Percentiles rank a stretch among this genome's conserved stretches.
These are phyloP conservation scores for Avicennia marina DNA, from an alignment of 257 asterid genomes.

Conservation along the genomic window DNA sequence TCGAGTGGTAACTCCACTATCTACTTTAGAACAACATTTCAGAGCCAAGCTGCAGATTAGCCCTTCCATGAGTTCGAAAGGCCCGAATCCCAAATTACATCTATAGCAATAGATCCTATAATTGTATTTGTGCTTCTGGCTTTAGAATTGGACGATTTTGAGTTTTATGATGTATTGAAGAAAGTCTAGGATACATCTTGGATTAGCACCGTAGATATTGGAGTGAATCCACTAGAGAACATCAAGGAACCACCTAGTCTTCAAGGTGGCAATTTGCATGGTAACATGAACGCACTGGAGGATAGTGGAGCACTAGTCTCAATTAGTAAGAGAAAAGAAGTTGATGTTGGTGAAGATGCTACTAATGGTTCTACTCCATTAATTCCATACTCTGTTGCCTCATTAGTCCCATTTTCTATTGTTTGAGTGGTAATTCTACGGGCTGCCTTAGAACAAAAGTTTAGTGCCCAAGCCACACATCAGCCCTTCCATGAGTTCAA, in stretches of 20 bases:
- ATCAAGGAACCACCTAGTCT: constrained; percentile 9
- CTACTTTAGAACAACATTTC: too few relatives aligned
- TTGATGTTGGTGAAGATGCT: constrained; percentile 3
- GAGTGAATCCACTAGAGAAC: neutral
- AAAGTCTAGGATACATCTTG: constrained; percentile 16
- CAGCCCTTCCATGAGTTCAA: constrained; percentile 28
- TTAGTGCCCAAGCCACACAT: constrained; percentile 3
- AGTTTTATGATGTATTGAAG: constrained; percentile 29
- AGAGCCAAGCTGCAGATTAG: too few relatives aligned
- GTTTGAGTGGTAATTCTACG: neutral
- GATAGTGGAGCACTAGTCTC: neutral
- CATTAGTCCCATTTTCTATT: neutral
- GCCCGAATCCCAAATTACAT: too few relatives aligned
- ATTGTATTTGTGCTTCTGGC: too few relatives aligned
- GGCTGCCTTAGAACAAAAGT: constrained; percentile 13
- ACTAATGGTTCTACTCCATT: neutral
- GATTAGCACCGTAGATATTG: constrained; percentile 2
- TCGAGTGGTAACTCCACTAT: too few relatives aligned
- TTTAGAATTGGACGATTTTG: too few relatives aligned
- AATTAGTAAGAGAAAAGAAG: constrained; percentile 29
- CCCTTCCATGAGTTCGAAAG: too few relatives aligned
- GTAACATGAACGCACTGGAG: neutral
- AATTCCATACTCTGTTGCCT: neutral
- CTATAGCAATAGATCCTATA: too few relatives aligned
- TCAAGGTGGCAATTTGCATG: constrained; percentile 9